Evolutionary conservation across 2,329 filamentous ascomycete genomes (phyloP).

Genomic region (Cladosporium sp.): DNA sequence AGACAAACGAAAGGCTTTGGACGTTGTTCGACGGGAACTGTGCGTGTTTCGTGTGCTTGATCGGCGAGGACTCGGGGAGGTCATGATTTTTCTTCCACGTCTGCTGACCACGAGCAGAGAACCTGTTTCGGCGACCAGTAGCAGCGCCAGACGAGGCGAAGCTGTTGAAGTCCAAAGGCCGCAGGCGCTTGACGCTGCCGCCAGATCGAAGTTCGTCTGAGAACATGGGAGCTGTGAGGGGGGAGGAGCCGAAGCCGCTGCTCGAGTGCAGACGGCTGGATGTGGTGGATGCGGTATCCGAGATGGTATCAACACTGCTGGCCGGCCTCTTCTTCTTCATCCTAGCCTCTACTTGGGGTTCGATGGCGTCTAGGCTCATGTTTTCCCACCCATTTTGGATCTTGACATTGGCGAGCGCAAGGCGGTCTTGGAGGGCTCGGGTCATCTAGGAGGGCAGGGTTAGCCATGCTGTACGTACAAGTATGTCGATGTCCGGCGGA

Average conservation of each 20-base stretch:
- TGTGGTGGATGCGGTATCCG: conserved; percentile 80
- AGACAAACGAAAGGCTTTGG: conserved; percentile 75
- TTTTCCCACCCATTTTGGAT: conserved; percentile 94
- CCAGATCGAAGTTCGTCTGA: conserved; percentile 74
- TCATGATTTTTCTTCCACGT: conserved; percentile 76
- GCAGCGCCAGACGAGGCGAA: conserved; percentile 26
- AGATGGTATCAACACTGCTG: conserved; percentile 66
- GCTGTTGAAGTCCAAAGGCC: conserved; percentile 20
- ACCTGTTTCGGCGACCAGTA: conserved; percentile 29
- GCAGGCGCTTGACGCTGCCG: conserved; percentile 39
- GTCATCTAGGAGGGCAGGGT: conserved; percentile 65
- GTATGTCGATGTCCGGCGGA: conserved; percentile 1
- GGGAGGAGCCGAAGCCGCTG: conserved; percentile 73
- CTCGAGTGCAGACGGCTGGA: conserved; percentile 71
- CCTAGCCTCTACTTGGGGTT: conserved; percentile 77
- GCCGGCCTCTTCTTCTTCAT: conserved; percentile 67
- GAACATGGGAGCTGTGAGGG: conserved; percentile 76
- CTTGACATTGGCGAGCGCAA: conserved; percentile 95
- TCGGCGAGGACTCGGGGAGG: conserved; percentile 80
- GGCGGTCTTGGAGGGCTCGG: conserved; percentile 83
- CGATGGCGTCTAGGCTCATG: conserved; percentile 78
- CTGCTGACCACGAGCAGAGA: conserved; percentile 38
- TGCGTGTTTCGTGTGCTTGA: conserved; percentile 69
- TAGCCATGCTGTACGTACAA: conserved; percentile 15
- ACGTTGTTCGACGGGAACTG: conserved; percentile 67